Base-by-base conservation (phyloP, 176 grass and related monocot genomes). In the Oryza rufipogon region DNA sequence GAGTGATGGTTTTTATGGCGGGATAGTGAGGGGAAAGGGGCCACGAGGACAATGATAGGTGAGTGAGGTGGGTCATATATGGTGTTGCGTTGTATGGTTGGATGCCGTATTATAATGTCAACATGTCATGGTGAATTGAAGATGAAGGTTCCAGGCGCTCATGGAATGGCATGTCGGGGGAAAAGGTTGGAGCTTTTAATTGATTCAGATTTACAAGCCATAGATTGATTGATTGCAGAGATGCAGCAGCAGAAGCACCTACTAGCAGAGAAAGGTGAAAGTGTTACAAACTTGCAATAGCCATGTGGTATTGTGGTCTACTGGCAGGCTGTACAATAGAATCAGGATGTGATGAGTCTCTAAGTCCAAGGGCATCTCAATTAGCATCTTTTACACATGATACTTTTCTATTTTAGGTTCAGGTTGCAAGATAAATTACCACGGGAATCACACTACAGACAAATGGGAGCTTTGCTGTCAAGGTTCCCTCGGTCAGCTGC, bases 131-230 rank as follows among this genome's bases (percentile, higher is more conserved):
- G 25, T 6, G 5, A 19, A 60, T 3, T 33, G 70, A 2, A 1
- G 56, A 25, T 51, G 76, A 85, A 64, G 26, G 83, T 49, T 71
- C 67, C 39, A 39, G 54, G 84, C 54, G 84, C 54, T 41, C 19
- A 23, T 20, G 70, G n/a, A 54, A 66, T 68, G n/a, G 3, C 13
- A 20, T 80, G 44, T 58, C 22, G 11, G 56, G 0, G 30, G 74
- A 74, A 74, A 33, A 58, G 45, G 47, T 10, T 11, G 2, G 76
- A 42, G 30, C 64, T 67, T 67, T 84, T 69, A 42, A 9, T 30
- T 4, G 64, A 66, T 26, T 2, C 38, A 3, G 17, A 25, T 71
- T 60, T 81, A 39, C 38, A 45, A n/a, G 42, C 4, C 63, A 33
- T 48, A 63, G 58, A 63, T 63, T 2, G 58, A 63, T 63, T 2